Evolutionary conservation across 257 asterid species (phyloP), one percentile per base, ranked within the genome.

Genomic region (Haberlea rhodopensis): DNA sequence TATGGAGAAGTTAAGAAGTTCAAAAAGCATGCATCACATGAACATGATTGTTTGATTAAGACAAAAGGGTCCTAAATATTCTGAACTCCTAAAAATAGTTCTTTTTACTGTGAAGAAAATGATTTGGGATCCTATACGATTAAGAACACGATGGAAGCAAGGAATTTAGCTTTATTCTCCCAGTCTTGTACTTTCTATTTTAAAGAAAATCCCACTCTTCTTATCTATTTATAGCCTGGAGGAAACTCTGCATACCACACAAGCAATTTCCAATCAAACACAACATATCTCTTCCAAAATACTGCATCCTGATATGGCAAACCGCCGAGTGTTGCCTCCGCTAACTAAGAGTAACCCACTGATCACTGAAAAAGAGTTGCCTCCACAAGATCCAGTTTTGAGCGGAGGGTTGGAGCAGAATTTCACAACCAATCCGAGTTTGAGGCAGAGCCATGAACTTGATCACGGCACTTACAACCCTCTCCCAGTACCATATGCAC

Each of bases 141-240:
- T 57, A 75, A 81, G 60, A 67, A 81, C 75, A 53, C 63, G 71
- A 28, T 40, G 21, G 76, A 88, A 88, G 96, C 85, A 88, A 87
- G 73, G 95, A 22, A 77, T 79, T 71, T 59, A 31, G 70, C 82
- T 81, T 87, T 81, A 81, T 63, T 76, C 87, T 62, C 62, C 21
- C 7, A 63, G 16, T n/a, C 18, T 40, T 40, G 5, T 13, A 40
- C 48, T 40, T 11, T 34, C 48, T 13, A 5, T 52, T 52, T 19
- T 15, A 40, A 40, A 18, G 48, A 40, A 40, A 13, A 40, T 40
- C 48, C 48, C 48, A 40, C 19, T 8, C 13, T 57, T 25, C 7
- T 19, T 15, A 69, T 68, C 83, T 81, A 81, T 85, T 76, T 74
- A 83, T 73, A n/a, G 37, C 65, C 72, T 43, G 2, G 13, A 19